Evolutionary conservation across 768 basidiomycete species (phyloP), one percentile per base, ranked within the genome.

Genomic region (Tulasnella calospora): DNA sequence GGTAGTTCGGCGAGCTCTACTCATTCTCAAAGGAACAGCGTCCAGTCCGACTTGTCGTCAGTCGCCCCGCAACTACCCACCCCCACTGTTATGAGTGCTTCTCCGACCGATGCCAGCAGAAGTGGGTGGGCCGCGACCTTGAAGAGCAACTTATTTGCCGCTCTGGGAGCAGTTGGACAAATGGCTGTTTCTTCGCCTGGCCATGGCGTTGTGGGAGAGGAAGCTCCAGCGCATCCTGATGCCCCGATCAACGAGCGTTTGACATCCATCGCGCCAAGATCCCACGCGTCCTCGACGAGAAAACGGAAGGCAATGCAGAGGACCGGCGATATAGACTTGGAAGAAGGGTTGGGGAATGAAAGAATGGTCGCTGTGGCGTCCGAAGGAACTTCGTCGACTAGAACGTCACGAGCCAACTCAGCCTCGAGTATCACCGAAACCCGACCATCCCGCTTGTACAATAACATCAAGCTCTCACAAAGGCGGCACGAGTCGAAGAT

Each of bases 131-230:
- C 71, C n/a, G 44, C 38, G 12, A 40, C 44, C 13, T 23, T 72
- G 71, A 72, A 46, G 44, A 40, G 38, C 38, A 40, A 40, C 38
- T 15, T 72, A n/a, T 72, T 72, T 27, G 71, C 71, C 36, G 71
- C 71, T 36, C 21, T 72, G 36, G 71, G 71, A 9, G 70, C 70
- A 21, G 70, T 71, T 33, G 33, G 35, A 30, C 36, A 46, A 21
- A 72, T 72, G 71, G 36, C 38, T 4, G 70, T 41, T 71, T 71
- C 70, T 7, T 33, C 40, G 8, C 17, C 33, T 72, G 38, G 36
- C 12, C 33, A 30, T 23, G 61, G 61, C 13, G 61, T 5, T 13
- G n/a, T 12, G 3, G 33, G 17, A 67, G 61, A 5, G 33, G 71
- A 72, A 7, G 36, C 36, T 13, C 38, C 44, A n/a, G 33, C 71